Conservation (phyloP, 1,284 basidiomycete species). For the Vanrija humicola region DNA sequence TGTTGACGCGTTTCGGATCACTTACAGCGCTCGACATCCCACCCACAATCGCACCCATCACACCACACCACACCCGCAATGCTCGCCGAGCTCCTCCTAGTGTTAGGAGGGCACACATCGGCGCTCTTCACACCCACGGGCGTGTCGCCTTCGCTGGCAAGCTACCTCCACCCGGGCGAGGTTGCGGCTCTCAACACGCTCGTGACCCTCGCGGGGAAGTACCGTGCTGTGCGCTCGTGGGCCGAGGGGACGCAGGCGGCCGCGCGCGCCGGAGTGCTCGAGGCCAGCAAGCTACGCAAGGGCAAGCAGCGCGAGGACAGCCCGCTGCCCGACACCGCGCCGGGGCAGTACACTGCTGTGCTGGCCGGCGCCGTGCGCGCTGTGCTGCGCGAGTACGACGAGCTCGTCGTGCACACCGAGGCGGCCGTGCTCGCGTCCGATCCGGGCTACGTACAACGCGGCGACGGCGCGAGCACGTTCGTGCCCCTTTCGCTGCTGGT, state of each 20-base stretch:
- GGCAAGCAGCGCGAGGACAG: constrained; percentile 29
- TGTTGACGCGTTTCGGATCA: no score
- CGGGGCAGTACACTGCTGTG: constrained; percentile 64
- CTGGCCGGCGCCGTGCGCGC: constrained; percentile 66
- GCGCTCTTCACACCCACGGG: constrained; percentile 59
- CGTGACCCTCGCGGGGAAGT: constrained; percentile 65
- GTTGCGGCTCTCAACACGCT: constrained; percentile 71
- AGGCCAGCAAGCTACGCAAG: not conserved
- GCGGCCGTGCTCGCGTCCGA: constrained; percentile 69
- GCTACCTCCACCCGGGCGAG: constrained; percentile 80
- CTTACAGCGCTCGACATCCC: no score
- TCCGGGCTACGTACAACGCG: constrained; percentile 61
- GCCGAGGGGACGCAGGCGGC: constrained; percentile 12
- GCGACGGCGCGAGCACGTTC: constrained; percentile 53
- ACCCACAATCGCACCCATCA: no score
- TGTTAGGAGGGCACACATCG: constrained; percentile 76
- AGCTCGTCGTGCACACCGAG: constrained; percentile 73
- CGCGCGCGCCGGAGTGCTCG: constrained; percentile 21
- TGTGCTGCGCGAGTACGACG: constrained; percentile 73
- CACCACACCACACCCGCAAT: constrained; percentile 44
- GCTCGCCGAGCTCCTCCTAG: constrained; percentile 79
- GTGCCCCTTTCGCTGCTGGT: constrained; percentile 76
- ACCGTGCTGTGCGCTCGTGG: constrained; percentile 61
- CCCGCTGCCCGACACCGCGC: constrained; percentile 47
- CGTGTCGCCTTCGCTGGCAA: constrained; percentile 63